Evolutionary conservation across 1,284 basidiomycete species (phyloP).

Genomic region (Phellinidium pouzarii): DNA sequence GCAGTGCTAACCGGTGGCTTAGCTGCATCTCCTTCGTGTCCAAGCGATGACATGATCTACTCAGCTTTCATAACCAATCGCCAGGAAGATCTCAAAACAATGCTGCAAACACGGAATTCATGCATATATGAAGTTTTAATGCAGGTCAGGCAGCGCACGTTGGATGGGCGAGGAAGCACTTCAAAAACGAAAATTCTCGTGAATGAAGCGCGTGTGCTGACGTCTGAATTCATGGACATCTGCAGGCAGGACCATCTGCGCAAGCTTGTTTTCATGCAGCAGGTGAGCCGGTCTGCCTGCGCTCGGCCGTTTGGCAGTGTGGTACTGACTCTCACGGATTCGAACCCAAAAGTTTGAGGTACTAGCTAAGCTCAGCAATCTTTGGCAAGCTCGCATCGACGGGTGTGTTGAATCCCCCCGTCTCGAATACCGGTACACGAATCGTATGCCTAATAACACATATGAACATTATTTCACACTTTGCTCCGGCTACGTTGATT

Average conservation of each 20-base stretch:
- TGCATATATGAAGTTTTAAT: conserved; percentile 31
- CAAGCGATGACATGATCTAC: conserved; percentile 36
- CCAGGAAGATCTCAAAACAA: conserved; percentile 21
- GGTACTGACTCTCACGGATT: not conserved
- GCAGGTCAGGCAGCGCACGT: conserved; percentile 7
- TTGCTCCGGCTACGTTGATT: conserved; percentile 36
- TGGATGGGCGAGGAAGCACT: conserved; percentile 26
- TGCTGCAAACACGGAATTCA: conserved; percentile 30
- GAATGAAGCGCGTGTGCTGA: conserved; percentile 35
- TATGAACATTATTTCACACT: conserved; percentile 34
- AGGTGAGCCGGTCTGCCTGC: conserved; percentile 29
- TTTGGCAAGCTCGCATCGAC: conserved; percentile 42
- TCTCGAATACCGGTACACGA: conserved; percentile 32
- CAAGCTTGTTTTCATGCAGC: conserved; percentile 46
- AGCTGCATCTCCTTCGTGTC: conserved; percentile 21
- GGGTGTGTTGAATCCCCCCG: conserved; percentile 41
- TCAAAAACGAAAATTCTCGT: conserved; percentile 31
- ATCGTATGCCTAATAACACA: conserved; percentile 23
- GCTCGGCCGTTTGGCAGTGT: not conserved
- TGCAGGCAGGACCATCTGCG: conserved; percentile 36
- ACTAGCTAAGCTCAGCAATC: conserved; percentile 36
- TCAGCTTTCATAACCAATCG: conserved; percentile 25
- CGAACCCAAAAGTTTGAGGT: conserved; percentile 38
- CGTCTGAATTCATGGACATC: conserved; percentile 39
- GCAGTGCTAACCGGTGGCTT: conserved; percentile 23